Conservation (phyloP, 192 early-diverging fungal species). For the Podila minutissima region DNA sequence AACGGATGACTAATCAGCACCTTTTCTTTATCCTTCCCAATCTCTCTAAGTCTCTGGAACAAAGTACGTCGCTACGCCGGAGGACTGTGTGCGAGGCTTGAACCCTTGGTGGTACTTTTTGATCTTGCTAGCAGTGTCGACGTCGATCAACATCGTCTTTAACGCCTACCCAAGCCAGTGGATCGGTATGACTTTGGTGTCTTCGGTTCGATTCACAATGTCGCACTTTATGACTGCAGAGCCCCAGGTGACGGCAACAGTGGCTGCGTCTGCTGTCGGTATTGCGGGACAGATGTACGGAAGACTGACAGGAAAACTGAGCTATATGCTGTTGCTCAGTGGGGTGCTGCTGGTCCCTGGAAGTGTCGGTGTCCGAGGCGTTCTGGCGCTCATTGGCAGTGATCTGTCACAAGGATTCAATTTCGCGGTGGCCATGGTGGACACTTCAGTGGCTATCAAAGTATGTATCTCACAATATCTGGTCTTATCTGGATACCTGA, state of each 20-base stretch:
- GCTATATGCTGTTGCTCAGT: constrained; percentile 82
- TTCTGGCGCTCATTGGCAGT: constrained; percentile 71
- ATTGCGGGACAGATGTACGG: constrained; percentile 81
- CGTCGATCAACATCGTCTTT: constrained; percentile 64
- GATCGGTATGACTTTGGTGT: constrained; percentile 73
- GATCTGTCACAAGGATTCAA: constrained; percentile 57
- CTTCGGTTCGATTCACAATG: constrained; percentile 74
- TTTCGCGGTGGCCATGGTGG: constrained; percentile 67
- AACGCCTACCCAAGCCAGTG: constrained; percentile 69
- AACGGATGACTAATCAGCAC: background rate
- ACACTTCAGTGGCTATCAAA: constrained; percentile 66
- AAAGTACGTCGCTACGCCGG: background rate
- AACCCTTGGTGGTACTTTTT: constrained; percentile 55
- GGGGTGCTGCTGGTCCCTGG: constrained; percentile 89
- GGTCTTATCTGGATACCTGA: background rate
- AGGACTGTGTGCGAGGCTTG: constrained; percentile 22
- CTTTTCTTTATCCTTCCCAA: background rate
- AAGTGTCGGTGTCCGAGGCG: constrained; percentile 66
- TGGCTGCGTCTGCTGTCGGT: constrained; percentile 83
- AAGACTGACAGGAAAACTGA: constrained; percentile 73
- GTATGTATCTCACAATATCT: constrained; percentile 49
- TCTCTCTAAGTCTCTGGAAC: constrained; percentile 12
- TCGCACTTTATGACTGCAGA: constrained; percentile 69
- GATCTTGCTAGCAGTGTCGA: constrained; percentile 48
- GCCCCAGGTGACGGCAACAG: constrained; percentile 67